phyloP scores from a whole-genome alignment of 1,284 basidiomycete species.

The Tetrapyrgos nigripes region DNA sequence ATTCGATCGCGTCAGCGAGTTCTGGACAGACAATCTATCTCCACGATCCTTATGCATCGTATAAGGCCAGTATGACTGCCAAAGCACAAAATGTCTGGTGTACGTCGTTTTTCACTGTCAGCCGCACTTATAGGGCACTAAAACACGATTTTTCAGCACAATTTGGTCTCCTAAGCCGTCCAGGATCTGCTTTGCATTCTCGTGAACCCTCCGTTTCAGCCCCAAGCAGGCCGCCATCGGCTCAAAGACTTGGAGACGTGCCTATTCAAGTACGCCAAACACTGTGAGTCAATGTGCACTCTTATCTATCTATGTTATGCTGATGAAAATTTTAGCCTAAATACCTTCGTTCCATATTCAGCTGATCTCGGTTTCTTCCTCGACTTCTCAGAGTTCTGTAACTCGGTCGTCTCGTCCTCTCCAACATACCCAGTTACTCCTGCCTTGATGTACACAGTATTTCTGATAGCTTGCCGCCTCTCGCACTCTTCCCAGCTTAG shows the following conservation, averaged over 20 bases:
- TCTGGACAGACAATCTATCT: no score
- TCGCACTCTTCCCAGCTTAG: no score
- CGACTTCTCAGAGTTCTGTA: constrained; percentile 45
- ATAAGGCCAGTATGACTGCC: neutral
- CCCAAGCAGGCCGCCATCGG: neutral
- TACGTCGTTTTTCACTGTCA: neutral
- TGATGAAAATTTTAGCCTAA: neutral
- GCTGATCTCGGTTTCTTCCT: constrained; percentile 57
- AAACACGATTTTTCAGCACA: neutral
- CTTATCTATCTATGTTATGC: neutral
- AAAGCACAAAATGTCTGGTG: neutral
- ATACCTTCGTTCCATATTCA: constrained; percentile 46
- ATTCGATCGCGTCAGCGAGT: no score
- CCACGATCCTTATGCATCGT: constrained; percentile 6
- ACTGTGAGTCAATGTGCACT: neutral
- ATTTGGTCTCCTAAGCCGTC: neutral
- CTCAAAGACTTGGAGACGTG: neutral
- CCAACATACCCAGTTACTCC: constrained; percentile 49
- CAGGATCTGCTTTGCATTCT: neutral
- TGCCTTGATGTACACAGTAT: no score
- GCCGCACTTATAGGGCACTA: no score
- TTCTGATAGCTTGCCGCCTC: no score
- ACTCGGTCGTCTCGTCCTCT: constrained; percentile 38
- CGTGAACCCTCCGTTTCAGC: neutral
- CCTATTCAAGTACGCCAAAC: neutral